Evolutionary conservation across 495 filamentous ascomycete genomes (phyloP), one percentile per base, ranked within the genome.

Genomic region (Trichocladium uniseriatum): DNA sequence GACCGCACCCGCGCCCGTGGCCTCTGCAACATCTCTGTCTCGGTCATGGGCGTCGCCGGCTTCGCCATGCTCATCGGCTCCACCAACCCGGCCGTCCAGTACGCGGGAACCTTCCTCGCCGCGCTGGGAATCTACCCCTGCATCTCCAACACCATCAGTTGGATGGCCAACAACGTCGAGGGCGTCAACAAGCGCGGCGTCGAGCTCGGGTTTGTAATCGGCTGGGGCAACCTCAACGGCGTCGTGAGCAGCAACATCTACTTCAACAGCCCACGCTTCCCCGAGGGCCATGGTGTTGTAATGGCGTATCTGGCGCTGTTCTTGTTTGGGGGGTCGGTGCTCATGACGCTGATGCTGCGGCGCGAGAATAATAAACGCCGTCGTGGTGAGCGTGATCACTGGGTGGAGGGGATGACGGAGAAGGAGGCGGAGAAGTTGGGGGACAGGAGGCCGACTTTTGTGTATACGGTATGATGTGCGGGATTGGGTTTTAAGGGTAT

Each of bases 151-250:
- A 94, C 89, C 0, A 87, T 97, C 51, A 79, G 81, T 20, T 97
- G 91, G 91, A 67, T 82, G 15, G 79, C 79, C 39, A 97, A 97
- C 68, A 97, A 97, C 54, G 79, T 79, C 20, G 91, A 95, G 67
- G 91, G 91, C 16, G 84, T 89, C 4, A 94, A 94, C 67, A 95
- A 95, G 72, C 79, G 91, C 19, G 91, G 90, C 18, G 81, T 95
- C 2, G 84, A 86, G 0, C 65, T 94, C 3, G 90, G 90, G 0
- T 80, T 95, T 32, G 86, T 94, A 20, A 89, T 94, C 51, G 87
- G 87, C 14, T 95, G 89, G 87, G 90, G 90, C 7, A 96, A 96
- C 53, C 70, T 96, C 19, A 94, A 92, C 66, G 88, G 89, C 15
- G 78, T 94, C 36, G 83, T 95, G 41, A 81, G 77, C 53, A 84